phyloP scores from a whole-genome alignment of 345 rosid species.

The Kandelia obovata region DNA sequence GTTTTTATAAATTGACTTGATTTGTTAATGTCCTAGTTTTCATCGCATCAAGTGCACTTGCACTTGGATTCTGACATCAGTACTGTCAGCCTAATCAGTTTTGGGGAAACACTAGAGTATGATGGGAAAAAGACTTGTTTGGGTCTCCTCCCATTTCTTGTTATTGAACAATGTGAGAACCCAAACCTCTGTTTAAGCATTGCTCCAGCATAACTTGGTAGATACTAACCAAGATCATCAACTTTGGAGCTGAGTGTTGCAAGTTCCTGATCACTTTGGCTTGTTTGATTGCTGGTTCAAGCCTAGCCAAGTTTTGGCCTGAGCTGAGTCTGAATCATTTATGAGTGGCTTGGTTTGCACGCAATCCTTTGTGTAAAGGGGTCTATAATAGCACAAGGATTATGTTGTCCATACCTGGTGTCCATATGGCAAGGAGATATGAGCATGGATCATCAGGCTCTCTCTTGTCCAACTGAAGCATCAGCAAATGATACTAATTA shows the following conservation, averaged over 20 bases:
- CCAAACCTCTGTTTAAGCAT: neutral
- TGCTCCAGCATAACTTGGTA: neutral
- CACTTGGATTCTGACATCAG: neutral
- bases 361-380: neutral
- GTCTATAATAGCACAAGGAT: neutral
- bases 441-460: constrained; percentile 44
- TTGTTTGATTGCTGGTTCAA: neutral
- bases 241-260: neutral
- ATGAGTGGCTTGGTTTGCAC: neutral
- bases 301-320: neutral
- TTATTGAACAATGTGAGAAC: neutral
- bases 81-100: too few relatives aligned
- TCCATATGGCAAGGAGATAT: constrained; percentile 47
- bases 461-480: constrained; percentile 43
- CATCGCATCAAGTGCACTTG: neutral
- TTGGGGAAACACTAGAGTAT: neutral
- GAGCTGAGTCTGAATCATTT: neutral
- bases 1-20: too few relatives aligned
- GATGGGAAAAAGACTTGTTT: too few relatives aligned
- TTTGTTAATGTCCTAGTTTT: neutral
- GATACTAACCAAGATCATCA: neutral
- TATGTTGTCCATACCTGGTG: constrained; percentile 36
- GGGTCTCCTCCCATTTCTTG: neutral
- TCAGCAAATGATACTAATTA: neutral
- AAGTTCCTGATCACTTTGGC: neutral